phyloP scores from a whole-genome alignment of 176 grass and related monocot genomes.

The Musa troglodytarum region DNA sequence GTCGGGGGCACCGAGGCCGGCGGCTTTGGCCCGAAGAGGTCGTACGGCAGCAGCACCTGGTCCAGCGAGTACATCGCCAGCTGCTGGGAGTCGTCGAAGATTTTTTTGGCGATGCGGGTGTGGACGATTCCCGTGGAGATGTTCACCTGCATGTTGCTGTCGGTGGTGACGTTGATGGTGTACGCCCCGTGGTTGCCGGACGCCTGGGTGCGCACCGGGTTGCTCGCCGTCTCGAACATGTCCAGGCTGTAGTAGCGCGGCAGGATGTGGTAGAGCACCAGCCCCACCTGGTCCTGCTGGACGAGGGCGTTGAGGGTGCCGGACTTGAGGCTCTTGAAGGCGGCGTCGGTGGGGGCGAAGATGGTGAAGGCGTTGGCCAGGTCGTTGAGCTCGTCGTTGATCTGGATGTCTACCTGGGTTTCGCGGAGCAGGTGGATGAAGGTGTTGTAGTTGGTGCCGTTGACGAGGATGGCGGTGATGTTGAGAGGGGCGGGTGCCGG shows the following conservation, averaged over 20 bases:
- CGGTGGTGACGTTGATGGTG: constrained; percentile 57
- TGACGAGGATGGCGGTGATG: constrained; percentile 69
- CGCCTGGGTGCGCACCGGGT: constrained; percentile 84
- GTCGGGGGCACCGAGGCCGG: constrained; percentile 48
- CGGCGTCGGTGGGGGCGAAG: constrained; percentile 72
- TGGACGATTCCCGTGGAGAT: constrained; percentile 54
- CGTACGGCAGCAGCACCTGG: constrained; percentile 53
- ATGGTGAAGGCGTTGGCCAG: constrained; percentile 50
- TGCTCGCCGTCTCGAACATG: constrained; percentile 72
- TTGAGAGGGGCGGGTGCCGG: constrained; percentile 28
- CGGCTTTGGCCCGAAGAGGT: constrained; percentile 56
- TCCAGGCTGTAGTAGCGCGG: constrained; percentile 43
- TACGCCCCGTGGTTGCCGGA: constrained; percentile 61
- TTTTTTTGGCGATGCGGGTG: constrained; percentile 36
- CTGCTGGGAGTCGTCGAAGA: constrained; percentile 18
- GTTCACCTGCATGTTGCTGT: constrained; percentile 34
- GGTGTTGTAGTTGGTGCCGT: constrained; percentile 42
- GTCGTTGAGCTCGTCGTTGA: constrained; percentile 67
- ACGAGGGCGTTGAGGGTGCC: constrained; percentile 63
- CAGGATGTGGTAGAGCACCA: constrained; percentile 68
- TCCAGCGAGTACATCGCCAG: constrained; percentile 68
- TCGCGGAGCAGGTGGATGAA: constrained; percentile 53
- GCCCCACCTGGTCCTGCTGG: constrained; percentile 59
- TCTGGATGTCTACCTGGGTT: constrained; percentile 73
- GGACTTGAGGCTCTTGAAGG: constrained; percentile 60